Evolutionary conservation across 345 rosid genomes (phyloP), one percentile per base, ranked within the genome.

Genomic region (Streptanthus diversifolius): DNA sequence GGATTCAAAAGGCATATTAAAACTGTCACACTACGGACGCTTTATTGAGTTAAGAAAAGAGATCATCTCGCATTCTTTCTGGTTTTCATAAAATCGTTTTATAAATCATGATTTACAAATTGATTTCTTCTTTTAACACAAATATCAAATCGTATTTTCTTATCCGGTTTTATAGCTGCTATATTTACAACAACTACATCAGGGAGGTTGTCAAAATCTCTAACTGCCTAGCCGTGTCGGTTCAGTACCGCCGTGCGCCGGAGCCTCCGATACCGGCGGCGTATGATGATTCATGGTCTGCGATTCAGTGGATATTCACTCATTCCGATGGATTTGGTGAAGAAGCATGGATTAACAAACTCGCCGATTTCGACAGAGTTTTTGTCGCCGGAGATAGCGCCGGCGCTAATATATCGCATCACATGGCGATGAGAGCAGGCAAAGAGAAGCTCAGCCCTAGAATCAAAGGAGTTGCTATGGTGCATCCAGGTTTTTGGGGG

Each of bases 331-430:
- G 68, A 1, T 22, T 62, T 29, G 85, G 86, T 0, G 85, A 88
- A 51, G 52, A 54, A 0, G 61, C 7, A 18, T 84, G 87, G 88
- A 66, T 85, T 21, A 80, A 77, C 25, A 1, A 55, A 47, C 49
- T 79, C 37, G 87, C 80, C 0, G 81, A 84, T 27, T 84, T 83
- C 4, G 27, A 49, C 8, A 71, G 70, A 32, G 67, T 82, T 13
- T 83, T 79, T 66, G 3, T 82, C 19, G 83, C 72, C 5, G 87
- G 90, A 24, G 88, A 77, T 7, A 80, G 83, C 18, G 81, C 86
- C 22, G 87, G 91, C 0, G 89, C 73, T 15, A 85, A 86, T 12
- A 78, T 86, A 12, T 80, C 73, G 7, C 91, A 85, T 68, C 80
- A 83, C 49, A 48, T 86, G 66, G 86, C 83, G 0, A 63, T 82